Conservation (phyloP, 495 filamentous ascomycete species). For the Hamigera avellanea region DNA sequence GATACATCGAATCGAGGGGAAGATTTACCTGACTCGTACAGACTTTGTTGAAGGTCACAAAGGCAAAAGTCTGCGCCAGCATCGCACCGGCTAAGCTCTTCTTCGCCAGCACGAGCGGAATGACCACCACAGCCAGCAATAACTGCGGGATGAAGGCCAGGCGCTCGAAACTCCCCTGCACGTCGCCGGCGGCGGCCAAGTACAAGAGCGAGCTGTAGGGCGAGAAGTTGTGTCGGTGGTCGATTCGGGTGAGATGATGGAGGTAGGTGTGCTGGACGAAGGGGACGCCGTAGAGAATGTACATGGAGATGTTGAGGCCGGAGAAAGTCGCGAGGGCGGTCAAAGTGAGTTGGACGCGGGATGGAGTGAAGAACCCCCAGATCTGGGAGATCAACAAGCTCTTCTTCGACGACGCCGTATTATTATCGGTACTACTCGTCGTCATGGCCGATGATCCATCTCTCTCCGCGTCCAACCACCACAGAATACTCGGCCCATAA, state of each 20-base stretch:
- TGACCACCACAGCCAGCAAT: conserved; percentile 57
- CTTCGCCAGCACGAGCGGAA: conserved; percentile 75
- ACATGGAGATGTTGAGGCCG: conserved; percentile 67
- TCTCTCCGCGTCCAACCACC: conserved; percentile 63
- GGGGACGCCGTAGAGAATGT: conserved; percentile 51
- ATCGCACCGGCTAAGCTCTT: conserved; percentile 73
- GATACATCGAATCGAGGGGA: not conserved
- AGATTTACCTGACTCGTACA: conserved; percentile 82
- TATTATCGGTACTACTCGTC: not conserved
- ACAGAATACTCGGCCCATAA: conserved; percentile 76
- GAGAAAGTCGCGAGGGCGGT: conserved; percentile 60
- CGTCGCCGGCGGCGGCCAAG: conserved; percentile 52
- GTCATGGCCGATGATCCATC: conserved; percentile 7
- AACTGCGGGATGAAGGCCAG: conserved; percentile 86
- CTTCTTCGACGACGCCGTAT: not conserved
- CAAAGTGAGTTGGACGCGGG: conserved; percentile 48
- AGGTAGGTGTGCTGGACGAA: conserved; percentile 86
- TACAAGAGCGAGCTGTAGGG: conserved; percentile 91
- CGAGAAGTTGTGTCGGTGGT: conserved; percentile 97
- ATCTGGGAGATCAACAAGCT: conserved; percentile 10
- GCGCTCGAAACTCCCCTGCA: conserved; percentile 50
- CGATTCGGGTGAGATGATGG: conserved; percentile 84
- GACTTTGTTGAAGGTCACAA: conserved; percentile 96
- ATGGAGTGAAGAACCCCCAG: conserved; percentile 46
- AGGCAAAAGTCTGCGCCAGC: conserved; percentile 97